phyloP scores from a whole-genome alignment of 176 grass and related monocot genomes.

The Aegilops longissima region DNA sequence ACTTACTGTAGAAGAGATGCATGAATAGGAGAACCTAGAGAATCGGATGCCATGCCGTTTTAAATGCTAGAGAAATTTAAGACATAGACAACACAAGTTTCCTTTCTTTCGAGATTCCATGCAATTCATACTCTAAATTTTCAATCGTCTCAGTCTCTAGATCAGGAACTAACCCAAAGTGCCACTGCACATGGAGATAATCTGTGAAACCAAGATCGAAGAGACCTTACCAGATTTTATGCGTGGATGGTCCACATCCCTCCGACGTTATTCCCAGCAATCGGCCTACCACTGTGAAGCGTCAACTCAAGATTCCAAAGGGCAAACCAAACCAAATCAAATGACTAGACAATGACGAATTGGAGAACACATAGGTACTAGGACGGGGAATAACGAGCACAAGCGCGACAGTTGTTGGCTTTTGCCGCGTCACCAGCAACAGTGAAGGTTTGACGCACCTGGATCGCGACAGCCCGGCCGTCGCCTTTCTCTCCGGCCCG shows the following conservation, averaged over 20 bases:
- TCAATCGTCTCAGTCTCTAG: not conserved
- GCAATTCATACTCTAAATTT: not conserved
- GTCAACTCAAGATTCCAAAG: constrained; percentile 16
- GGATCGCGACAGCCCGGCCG: not conserved
- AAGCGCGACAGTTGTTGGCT: not conserved
- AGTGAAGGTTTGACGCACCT: constrained; percentile 21
- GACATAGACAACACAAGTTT: not conserved
- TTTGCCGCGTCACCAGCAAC: constrained; percentile 37
- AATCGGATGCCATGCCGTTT: not conserved
- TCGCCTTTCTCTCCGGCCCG: not conserved
- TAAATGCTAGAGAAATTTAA: not conserved
- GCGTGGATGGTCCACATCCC: not conserved
- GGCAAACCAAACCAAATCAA: not conserved
- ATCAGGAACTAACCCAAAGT: not conserved
- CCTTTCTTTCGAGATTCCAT: not conserved
- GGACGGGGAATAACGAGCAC: constrained; percentile 20
- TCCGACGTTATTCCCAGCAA: not conserved
- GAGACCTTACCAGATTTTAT: not conserved
- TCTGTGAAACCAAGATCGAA: not conserved
- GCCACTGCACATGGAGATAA: not conserved
- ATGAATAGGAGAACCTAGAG: not conserved
- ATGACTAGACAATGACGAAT: constrained; percentile 11
- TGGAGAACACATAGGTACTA: not conserved
- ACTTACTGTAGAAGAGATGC: not conserved
- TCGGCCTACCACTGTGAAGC: not conserved